Evolutionary conservation across 2,329 filamentous ascomycete genomes (phyloP).

Genomic region (Fusarium sp.): DNA sequence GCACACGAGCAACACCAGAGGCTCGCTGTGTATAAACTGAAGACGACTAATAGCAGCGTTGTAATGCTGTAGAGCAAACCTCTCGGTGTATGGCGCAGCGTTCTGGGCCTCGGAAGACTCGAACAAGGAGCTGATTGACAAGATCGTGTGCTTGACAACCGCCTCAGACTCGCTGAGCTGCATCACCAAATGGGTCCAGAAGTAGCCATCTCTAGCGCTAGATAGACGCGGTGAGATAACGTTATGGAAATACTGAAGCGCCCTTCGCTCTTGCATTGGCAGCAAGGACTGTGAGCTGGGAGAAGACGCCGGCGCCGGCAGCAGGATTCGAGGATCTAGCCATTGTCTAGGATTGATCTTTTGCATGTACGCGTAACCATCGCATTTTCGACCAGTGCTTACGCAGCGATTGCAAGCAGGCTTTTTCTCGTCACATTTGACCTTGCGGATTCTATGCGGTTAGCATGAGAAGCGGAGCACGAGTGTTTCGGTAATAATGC

Average conservation of each 20-base stretch:
- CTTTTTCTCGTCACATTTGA: conserved; percentile 6
- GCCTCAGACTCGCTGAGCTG: conserved; percentile 14
- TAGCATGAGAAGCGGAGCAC: background rate
- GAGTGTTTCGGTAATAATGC: background rate
- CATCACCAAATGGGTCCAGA: conserved; percentile 27
- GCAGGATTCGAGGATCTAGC: background rate
- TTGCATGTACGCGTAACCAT: background rate
- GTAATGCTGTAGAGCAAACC: conserved; percentile 14
- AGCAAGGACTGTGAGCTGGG: background rate
- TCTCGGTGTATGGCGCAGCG: background rate
- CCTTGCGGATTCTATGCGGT: background rate
- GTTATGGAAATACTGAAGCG: conserved; percentile 14
- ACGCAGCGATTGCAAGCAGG: background rate
- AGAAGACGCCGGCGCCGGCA: background rate
- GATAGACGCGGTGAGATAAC: conserved; percentile 9
- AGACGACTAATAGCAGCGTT: conserved; percentile 11
- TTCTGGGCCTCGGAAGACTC: background rate
- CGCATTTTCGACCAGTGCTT: conserved; percentile 7
- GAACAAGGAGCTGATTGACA: conserved; percentile 26
- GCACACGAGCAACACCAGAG: conserved; percentile 2
- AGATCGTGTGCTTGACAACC: conserved; percentile 13
- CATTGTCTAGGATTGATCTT: background rate
- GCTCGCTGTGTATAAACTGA: background rate
- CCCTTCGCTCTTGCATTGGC: background rate
- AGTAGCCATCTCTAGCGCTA: conserved; percentile 8